A percentile compares a stretch with the other conserved stretches of the same genome.
phyloP scores from a whole-genome alignment of 352 stramenopile genomes.

The Peronosclerospora sorghi region DNA sequence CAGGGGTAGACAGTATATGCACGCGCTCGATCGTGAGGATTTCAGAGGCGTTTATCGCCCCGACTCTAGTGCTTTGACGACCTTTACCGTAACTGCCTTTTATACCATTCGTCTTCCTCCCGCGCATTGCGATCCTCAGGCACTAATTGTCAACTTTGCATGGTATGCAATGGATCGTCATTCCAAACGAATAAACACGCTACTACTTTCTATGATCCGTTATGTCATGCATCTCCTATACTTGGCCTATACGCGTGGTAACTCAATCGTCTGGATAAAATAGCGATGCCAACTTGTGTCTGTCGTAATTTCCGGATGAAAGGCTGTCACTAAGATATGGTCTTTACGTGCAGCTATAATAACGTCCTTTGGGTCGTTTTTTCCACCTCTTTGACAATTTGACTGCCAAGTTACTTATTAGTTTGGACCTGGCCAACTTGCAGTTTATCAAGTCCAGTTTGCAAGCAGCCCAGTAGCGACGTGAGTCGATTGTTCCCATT shows the following conservation, averaged over 20 bases:
- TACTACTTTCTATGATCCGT: not conserved
- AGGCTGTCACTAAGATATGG: slow-evolving; percentile 91
- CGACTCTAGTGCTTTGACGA: slow-evolving; percentile 4
- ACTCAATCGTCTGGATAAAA: slow-evolving; percentile 78
- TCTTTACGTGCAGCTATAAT: slow-evolving; percentile 76
- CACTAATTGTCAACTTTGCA: too few species aligned
- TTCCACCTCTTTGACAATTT: too few species aligned
- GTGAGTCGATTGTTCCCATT: too few species aligned
- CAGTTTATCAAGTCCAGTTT: too few species aligned
- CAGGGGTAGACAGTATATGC: slow-evolving; percentile 41
- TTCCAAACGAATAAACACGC: not conserved
- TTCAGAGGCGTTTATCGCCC: slow-evolving; percentile 7
- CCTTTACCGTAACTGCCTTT: not conserved
- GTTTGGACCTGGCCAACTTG: too few species aligned
- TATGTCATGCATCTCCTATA: not conserved
- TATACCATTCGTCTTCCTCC: too few species aligned
- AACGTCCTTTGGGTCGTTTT: slow-evolving; percentile 79
- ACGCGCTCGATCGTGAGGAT: slow-evolving; percentile 17
- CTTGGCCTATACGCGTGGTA: slow-evolving; percentile 29
- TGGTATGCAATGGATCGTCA: too few species aligned
- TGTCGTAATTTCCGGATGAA: slow-evolving; percentile 93
- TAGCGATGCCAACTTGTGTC: slow-evolving; percentile 92
- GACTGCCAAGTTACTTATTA: too few species aligned
- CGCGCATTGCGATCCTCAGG: too few species aligned
- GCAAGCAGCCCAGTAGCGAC: slow-evolving; percentile 83